Percentiles rank a stretch among this genome's conserved stretches.
These are phyloP conservation scores for Metschnikowia baotianmanensis DNA, from an alignment of 805 yeast genomes.

Conservation along the genomic window DNA sequence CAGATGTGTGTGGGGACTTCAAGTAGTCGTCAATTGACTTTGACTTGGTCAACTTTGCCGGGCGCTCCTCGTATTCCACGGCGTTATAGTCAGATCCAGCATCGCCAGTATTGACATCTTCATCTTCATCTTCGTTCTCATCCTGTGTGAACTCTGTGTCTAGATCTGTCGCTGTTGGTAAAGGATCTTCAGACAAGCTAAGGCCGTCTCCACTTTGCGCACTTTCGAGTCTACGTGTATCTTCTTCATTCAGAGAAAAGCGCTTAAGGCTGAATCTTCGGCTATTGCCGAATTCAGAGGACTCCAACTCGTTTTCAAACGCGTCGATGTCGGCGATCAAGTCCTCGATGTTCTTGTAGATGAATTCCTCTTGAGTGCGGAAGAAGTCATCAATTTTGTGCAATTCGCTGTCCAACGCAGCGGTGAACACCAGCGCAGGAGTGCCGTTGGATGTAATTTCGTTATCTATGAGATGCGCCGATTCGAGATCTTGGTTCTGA, in stretches of 20 bases:
- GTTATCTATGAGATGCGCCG: constrained; percentile 29
- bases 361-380: constrained; percentile 58
- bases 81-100: constrained; percentile 8
- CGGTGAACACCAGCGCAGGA: constrained; percentile 57
- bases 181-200: constrained; percentile 20
- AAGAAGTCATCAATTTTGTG: constrained; percentile 75
- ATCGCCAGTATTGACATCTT: too few relatives aligned
- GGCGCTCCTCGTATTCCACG: constrained; percentile 1
- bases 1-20: constrained; percentile 34
- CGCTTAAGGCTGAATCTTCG: constrained; percentile 11
- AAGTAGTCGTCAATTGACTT: constrained; percentile 36
- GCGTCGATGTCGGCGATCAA: constrained; percentile 61
- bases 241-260: constrained; percentile 6
- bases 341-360: constrained; percentile 51
- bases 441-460: constrained; percentile 30
- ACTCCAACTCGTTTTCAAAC: constrained; percentile 44
- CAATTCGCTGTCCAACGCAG: constrained; percentile 77
- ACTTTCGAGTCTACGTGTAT: neutral
- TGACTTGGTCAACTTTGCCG: constrained; percentile 13
- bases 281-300: constrained; percentile 9
- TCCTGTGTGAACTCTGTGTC: constrained; percentile 37
- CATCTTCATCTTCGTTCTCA: constrained; percentile 15
- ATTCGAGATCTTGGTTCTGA: constrained; percentile 28
- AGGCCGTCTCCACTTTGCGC: constrained; percentile 16
- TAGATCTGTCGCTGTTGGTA: constrained; percentile 28